These are phyloP conservation scores for Pseudoperonospora humuli DNA, from an alignment of 352 stramenopile genomes.

Conservation along the genomic window DNA sequence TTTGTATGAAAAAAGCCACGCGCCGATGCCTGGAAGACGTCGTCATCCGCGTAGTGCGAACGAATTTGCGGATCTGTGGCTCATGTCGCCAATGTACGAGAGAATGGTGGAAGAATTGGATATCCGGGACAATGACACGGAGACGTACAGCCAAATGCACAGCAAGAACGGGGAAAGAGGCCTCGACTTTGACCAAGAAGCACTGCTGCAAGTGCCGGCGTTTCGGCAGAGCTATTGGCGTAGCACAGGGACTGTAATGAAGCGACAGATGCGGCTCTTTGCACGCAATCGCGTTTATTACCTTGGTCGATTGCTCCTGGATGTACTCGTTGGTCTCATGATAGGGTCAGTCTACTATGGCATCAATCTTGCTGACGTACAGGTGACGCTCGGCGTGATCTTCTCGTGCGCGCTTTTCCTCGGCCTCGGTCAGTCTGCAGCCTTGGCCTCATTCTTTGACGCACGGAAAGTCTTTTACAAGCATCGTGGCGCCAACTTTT, in stretches of 20 bases:
- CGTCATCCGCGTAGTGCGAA: slow-evolving; percentile 24
- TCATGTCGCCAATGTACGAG: slow-evolving; percentile 35
- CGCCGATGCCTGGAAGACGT: slow-evolving; percentile 21
- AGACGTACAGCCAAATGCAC: slow-evolving; percentile 12
- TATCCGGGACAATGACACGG: slow-evolving; percentile 19
- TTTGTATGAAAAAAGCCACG: slow-evolving; percentile 25
- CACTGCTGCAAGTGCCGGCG: slow-evolving; percentile 30
- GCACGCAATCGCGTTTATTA: slow-evolving; percentile 33
- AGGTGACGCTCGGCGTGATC: slow-evolving; percentile 50
- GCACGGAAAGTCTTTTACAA: slow-evolving; percentile 76
- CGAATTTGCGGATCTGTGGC: slow-evolving; percentile 38
- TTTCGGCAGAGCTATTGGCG: slow-evolving; percentile 29
- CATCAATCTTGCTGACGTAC: slow-evolving; percentile 25
- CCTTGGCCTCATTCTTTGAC: slow-evolving; percentile 51
- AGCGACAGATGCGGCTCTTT: slow-evolving; percentile 31
- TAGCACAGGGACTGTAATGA: slow-evolving; percentile 31
- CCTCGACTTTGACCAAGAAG: slow-evolving; percentile 26
- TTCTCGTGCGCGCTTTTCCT: slow-evolving; percentile 78
- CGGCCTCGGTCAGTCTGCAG: slow-evolving; percentile 54
- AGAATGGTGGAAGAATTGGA: slow-evolving; percentile 31
- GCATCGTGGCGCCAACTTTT: slow-evolving; percentile 80
- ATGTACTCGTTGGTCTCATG: slow-evolving; percentile 33
- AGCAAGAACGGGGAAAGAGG: slow-evolving; percentile 17
- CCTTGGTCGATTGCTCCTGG: slow-evolving; percentile 24
- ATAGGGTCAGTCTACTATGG: slow-evolving; percentile 33